Evolutionary conservation across 2,329 filamentous ascomycete genomes (phyloP), one percentile per base, ranked within the genome.

Genomic region (Beauveria australis): DNA sequence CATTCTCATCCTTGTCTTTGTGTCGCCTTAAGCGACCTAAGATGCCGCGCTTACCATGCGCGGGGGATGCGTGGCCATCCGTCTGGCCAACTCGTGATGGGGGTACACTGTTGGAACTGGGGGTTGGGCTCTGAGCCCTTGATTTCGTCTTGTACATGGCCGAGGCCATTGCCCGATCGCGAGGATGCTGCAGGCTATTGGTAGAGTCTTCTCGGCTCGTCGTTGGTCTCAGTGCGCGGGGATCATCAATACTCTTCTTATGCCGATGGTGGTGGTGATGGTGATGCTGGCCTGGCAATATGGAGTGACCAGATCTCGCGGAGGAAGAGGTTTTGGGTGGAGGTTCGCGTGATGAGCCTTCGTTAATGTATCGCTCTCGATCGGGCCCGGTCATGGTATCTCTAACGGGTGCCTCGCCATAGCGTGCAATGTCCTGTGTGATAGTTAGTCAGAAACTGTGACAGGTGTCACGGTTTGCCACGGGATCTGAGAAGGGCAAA

Each of bases 121-220:
- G 89, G 0, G 91, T 90, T 28, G 92, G 91, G 73, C 92, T 96
- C 63, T 89, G 84, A 14, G 90, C 86, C 65, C 92, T 87, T 24
- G 80, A 79, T 63, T 75, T 75, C 53, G 77, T 72, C 65, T 70
- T 66, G 76, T 81, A 71, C 79, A 80, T 76, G 47, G 72, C 69
- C 33, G 69, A 68, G 33, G 78, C 78, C 55, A 73, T 75, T 40
- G 74, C 78, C 60, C 80, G 80, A 63, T 87, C 86, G 70, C 81
- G 85, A 69, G 75, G 68, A 61, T 67, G 66, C 63, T 66, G 72
- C 28, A 78, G 70, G 66, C 77, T 83, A 66, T 78, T 75, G 24
- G 80, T 75, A 18, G 88, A 86, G 62, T 93, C 89, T 70, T 96
- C 91, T 67, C 89, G 83, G 71, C 88, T 92, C 60, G 86, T 81